These are phyloP conservation scores for Chlamydomonas applanata DNA, from an alignment of 139 green algal species.

Conservation along the genomic window DNA sequence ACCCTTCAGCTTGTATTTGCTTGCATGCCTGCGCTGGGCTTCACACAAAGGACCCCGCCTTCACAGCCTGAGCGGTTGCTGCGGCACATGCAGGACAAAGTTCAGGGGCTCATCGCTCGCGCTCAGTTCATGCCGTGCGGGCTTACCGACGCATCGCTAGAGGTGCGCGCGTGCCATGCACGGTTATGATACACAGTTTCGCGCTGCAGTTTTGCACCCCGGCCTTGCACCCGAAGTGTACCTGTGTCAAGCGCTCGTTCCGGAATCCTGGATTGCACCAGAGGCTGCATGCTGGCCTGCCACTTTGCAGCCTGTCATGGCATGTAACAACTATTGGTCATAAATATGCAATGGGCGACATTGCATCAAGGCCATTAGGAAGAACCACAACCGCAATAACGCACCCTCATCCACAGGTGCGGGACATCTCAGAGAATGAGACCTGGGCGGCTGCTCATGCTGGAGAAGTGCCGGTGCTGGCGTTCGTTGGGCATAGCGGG, in stretches of 20 bases:
- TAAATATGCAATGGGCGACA: neutral
- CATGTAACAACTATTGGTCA: neutral
- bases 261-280: neutral
- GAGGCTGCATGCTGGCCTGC: neutral
- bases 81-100: slow-evolving; percentile 23
- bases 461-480: slow-evolving; percentile 51
- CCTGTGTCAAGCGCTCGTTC: neutral
- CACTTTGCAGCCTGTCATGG: neutral
- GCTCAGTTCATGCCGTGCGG: slow-evolving; percentile 44
- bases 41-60: neutral
- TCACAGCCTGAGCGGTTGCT: neutral
- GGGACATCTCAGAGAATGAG: slow-evolving; percentile 40
- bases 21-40: neutral
- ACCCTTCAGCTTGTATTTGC: neutral
- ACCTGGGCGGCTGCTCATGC: slow-evolving; percentile 35
- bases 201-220: neutral
- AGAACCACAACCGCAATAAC: neutral
- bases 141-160: slow-evolving; percentile 33
- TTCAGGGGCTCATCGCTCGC: slow-evolving; percentile 46
- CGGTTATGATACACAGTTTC: too few relatives aligned
- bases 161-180: slow-evolving; percentile 32
- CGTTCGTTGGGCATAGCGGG: slow-evolving; percentile 12
- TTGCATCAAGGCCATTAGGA: neutral
- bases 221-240: neutral
- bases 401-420: slow-evolving; percentile 33